These are phyloP conservation scores for Trichocladium antarcticum DNA, from an alignment of 495 filamentous ascomycete species.

Conservation along the genomic window DNA sequence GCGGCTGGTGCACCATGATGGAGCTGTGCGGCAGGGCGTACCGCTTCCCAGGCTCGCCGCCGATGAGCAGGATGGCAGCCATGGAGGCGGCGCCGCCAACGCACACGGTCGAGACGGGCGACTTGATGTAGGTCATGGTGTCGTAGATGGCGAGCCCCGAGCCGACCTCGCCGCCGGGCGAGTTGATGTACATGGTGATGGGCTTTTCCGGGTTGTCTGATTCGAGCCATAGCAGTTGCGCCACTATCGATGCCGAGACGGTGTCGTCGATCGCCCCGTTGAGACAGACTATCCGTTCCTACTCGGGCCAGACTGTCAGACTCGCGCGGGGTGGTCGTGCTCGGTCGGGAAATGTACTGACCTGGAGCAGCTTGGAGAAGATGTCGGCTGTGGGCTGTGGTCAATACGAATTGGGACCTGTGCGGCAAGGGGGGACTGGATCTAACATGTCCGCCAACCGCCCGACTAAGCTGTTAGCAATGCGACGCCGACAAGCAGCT, in stretches of 20 bases:
- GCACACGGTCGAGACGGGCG: slow-evolving; percentile 87
- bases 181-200: slow-evolving; percentile 96
- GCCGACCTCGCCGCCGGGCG: slow-evolving; percentile 90
- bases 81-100: slow-evolving; percentile 90
- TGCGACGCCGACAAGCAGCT: neutral
- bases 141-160: slow-evolving; percentile 95
- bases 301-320: slow-evolving; percentile 7
- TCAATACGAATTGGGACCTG: slow-evolving; percentile 10
- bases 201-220: slow-evolving; percentile 87
- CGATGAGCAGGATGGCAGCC: slow-evolving; percentile 80
- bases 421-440: slow-evolving; percentile 10
- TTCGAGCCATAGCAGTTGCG: slow-evolving; percentile 95
- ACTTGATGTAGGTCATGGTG: slow-evolving; percentile 94
- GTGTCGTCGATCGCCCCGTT: slow-evolving; percentile 86
- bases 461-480: slow-evolving; percentile 55
- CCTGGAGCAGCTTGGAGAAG: slow-evolving; percentile 69
- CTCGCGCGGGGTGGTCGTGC: slow-evolving; percentile 4
- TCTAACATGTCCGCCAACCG: slow-evolving; percentile 81
- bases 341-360: slow-evolving; percentile 20
- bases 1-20: slow-evolving; percentile 95
- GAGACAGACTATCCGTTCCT: slow-evolving; percentile 93
- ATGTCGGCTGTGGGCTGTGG: slow-evolving; percentile 53
- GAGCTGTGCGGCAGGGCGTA: slow-evolving; percentile 84
- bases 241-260: slow-evolving; percentile 80
- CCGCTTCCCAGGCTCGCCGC: slow-evolving; percentile 73